These are phyloP conservation scores for Candolleomyces aberdarensis DNA, from an alignment of 768 basidiomycete genomes.

Conservation along the genomic window DNA sequence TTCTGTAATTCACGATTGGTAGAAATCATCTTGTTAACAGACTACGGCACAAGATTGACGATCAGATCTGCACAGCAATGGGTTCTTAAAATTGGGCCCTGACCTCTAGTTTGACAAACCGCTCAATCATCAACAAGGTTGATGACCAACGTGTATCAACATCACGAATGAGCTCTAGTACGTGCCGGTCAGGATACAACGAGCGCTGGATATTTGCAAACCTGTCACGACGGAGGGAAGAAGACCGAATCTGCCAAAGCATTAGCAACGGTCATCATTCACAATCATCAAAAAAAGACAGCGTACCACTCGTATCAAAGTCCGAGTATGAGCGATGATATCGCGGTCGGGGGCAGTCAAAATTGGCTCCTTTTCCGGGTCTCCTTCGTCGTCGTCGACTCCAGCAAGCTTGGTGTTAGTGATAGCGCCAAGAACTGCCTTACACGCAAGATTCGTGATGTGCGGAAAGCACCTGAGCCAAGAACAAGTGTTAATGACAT, in stretches of 20 bases:
- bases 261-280: no score
- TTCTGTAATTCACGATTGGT: background rate
- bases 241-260: constrained; percentile 9
- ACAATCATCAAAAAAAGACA: no score
- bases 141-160: constrained; percentile 27
- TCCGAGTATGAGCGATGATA: background rate
- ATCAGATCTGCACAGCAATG: no score
- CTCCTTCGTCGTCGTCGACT: background rate
- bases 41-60: background rate
- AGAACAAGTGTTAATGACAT: no score
- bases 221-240: constrained; percentile 19
- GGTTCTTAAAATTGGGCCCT: background rate
- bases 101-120: constrained; percentile 20
- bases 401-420: background rate
- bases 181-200: background rate
- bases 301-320: background rate
- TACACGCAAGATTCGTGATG: constrained; percentile 10
- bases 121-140: constrained; percentile 27
- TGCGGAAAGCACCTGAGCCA: background rate
- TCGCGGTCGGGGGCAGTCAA: background rate
- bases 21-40: background rate
- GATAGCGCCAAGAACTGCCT: constrained; percentile 14
- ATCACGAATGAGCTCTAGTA: constrained; percentile 22
- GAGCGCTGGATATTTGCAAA: background rate
- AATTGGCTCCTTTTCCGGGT: background rate